Conservation (phyloP, 306 rosid genomes). For the Acmispon strigosus region DNA sequence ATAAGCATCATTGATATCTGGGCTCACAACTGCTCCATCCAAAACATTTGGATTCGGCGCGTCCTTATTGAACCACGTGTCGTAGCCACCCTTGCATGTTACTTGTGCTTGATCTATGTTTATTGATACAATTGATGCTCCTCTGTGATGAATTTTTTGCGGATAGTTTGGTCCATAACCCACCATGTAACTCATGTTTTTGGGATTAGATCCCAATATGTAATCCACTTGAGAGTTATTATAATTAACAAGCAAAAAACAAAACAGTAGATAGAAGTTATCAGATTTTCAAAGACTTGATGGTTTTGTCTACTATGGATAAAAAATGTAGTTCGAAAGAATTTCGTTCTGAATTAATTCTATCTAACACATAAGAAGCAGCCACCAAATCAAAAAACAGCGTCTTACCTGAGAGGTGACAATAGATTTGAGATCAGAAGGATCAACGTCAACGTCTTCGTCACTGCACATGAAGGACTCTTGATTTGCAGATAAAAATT, state of each 20-base stretch:
- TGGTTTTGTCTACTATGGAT: no score
- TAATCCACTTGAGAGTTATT: conserved; percentile 36
- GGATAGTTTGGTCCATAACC: conserved; percentile 53
- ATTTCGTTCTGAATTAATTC: no score
- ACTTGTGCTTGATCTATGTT: conserved; percentile 21
- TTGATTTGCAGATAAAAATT: conserved; percentile 23
- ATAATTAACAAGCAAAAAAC: not conserved
- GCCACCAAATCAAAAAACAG: no score
- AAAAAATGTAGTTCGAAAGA: no score
- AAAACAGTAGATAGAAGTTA: no score
- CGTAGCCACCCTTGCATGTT: conserved; percentile 41
- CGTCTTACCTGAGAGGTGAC: conserved; percentile 48
- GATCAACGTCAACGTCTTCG: conserved; percentile 15
- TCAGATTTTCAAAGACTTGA: no score
- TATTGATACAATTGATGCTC: conserved; percentile 52
- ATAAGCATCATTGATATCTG: conserved; percentile 29
- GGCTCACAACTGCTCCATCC: conserved; percentile 52
- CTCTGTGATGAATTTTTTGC: conserved; percentile 53
- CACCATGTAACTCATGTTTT: conserved; percentile 55
- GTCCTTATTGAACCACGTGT: conserved; percentile 27
- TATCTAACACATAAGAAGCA: no score
- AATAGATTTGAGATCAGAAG: conserved; percentile 30
- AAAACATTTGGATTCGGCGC: conserved; percentile 50
- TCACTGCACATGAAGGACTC: conserved; percentile 20
- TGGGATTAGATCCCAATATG: conserved; percentile 56